Evolutionary conservation across 225 moss, liverwort and hornwort species (phyloP).

Genomic region (Ulota crispa): DNA sequence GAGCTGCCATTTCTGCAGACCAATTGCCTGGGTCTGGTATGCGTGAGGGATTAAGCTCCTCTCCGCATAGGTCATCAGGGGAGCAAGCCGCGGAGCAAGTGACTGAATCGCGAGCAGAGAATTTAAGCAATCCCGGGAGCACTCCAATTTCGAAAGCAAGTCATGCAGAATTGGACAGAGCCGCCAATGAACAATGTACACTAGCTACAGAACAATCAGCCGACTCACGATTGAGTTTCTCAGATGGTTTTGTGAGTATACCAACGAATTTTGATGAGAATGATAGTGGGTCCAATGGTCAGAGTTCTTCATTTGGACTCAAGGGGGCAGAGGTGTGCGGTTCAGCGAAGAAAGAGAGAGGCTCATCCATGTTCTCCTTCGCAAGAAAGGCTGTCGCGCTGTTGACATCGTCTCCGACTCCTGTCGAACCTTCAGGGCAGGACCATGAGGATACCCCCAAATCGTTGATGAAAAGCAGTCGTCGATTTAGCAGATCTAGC

Average conservation of each 20-base stretch:
- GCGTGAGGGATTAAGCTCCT: conserved; percentile 17
- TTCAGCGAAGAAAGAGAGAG: conserved; percentile 54
- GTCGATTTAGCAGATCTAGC: conserved; percentile 50
- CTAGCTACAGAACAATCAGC: conserved; percentile 11
- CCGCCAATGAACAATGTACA: conserved; percentile 4
- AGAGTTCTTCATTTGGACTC: conserved; percentile 34
- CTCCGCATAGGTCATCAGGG: conserved; percentile 8
- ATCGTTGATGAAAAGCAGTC: conserved; percentile 33
- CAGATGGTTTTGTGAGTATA: conserved; percentile 4
- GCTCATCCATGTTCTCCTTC: conserved; percentile 52
- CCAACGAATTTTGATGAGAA: conserved; percentile 21
- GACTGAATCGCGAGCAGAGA: background rate
- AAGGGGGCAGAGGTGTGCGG: conserved; percentile 32
- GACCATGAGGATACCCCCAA: conserved; percentile 43
- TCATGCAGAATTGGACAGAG: conserved; percentile 19
- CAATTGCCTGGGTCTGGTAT: conserved; percentile 25
- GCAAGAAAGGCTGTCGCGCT: conserved; percentile 64
- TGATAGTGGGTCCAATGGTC: conserved; percentile 17
- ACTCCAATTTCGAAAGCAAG: conserved; percentile 1
- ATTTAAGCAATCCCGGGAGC: background rate
- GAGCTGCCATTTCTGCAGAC: conserved; percentile 40
- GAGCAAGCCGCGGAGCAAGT: conserved; percentile 26
- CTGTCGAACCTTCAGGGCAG: conserved; percentile 33
- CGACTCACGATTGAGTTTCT: conserved; percentile 20
- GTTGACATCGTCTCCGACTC: conserved; percentile 49